Evolutionary conservation across 2,329 filamentous ascomycete species (phyloP), one percentile per base, ranked within the genome.

Genomic region (Metarhizium brunneum): DNA sequence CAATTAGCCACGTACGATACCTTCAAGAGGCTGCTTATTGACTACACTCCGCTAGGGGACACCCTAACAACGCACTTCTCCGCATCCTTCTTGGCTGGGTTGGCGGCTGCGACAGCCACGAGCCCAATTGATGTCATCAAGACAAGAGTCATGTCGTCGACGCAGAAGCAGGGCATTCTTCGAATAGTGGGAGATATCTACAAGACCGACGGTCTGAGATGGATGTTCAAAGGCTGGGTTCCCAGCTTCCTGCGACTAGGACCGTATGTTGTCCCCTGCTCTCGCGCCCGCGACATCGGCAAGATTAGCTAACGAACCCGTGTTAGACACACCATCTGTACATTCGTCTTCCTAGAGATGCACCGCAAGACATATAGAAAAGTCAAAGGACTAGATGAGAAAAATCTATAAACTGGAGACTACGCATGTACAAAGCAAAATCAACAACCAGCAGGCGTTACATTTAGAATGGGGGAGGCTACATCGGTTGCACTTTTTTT

Each of bases 151-250:
- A 95, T 95, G 90, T 87, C 85, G 59, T 81, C 85, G 29, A 71
- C 72, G 51, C 69, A 74, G 47, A 69, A 73, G 58, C 65, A 74
- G 59, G 76, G 80, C 30, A 71, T 94, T 35, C 60, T 81, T 3
- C 75, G 74, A 55, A 69, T 91, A 25, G 71, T 95, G 54, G 72
- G 74, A 47, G 83, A 88, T 48, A 84, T 92, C 36, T 88, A 85
- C 60, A 79, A 76, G 54, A 74, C 80, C 18, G 88, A 95, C 66
- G 90, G 90, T 2, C 69, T 88, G 52, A 72, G 79, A 48, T 95
- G 90, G 90, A 86, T 92, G 80, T 95, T 95, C 73, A 88, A 89
- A 70, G 90, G 90, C 58, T 95, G 90, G 89, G 84, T 92, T 50
- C 90, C 90, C n/a, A 84, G 81, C 62, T 86, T 86, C 66, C 73